Conservation (phyloP, 257 asterid genomes). For the Solanum etuberosum region DNA sequence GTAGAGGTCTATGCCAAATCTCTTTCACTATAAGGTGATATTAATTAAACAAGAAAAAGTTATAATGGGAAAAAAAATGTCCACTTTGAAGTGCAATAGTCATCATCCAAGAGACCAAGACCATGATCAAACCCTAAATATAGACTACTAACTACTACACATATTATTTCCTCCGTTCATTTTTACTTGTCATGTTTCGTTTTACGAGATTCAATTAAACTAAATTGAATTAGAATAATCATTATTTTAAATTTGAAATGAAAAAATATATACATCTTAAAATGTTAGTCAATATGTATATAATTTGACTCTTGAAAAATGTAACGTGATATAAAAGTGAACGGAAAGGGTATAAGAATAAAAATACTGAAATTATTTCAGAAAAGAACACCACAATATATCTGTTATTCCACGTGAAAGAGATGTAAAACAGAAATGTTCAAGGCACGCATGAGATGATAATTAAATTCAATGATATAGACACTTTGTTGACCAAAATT, state of each 20-base stretch:
- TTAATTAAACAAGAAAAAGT: background rate
- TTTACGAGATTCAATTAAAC: background rate
- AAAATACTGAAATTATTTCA: background rate
- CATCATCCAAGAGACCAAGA: background rate
- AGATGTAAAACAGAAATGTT: background rate
- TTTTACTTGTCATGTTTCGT: fast-evolving
- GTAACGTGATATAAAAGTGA: background rate
- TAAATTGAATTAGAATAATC: background rate
- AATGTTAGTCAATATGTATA: background rate
- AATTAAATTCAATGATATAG: background rate
- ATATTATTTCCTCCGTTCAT: background rate
- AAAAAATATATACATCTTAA: background rate
- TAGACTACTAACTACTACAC: background rate
- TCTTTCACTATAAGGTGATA: background rate
- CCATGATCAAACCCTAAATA: background rate
- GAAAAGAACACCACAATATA: background rate
- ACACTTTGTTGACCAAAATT: background rate
- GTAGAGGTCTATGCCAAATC: background rate
- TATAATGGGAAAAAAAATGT: background rate
- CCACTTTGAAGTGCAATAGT: background rate
- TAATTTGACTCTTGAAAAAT: background rate
- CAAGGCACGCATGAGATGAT: background rate
- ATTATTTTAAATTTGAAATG: background rate
- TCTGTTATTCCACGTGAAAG: background rate
- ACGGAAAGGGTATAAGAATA: background rate